Base-by-base conservation (phyloP, 331 rosid genomes). In the Acacia concinna region DNA sequence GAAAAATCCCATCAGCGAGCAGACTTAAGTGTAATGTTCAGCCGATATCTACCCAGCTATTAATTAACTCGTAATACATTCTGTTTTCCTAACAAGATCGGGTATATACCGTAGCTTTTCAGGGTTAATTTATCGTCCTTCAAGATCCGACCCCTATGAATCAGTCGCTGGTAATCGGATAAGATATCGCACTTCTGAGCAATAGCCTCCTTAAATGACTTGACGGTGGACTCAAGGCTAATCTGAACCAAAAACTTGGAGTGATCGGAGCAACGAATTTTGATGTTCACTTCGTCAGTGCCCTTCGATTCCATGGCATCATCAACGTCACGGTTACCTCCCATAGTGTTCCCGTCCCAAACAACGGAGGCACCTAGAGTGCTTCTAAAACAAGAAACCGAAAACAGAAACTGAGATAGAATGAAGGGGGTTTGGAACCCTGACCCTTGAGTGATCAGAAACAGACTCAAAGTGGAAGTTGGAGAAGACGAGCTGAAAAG, bases 101-200 rank as follows among this genome's bases (percentile, higher is more conserved):
- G 49, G 67, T 0, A 38, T 5, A 40, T 14, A 91, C 97, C 89
- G 60, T 89, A 89, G 89, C 88, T 91, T 74, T 69, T 73, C 46
- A 91, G 86, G 6, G 91, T 75, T 71, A 1, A 11, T 6, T 89
- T 89, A 73, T 87, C 92, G 25, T 91, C 88, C 84, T 86, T 87
- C n/a, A 91, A 86, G 83, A 91, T 85, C 83, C 92, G 87, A 1
- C 93, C 97, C 73, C 86, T 86, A 76, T 91, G 89, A 86, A 91
- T 88, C 91, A 91, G 79, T 7, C 97, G 84, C 80, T 91, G 94
- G 71, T 86, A 90, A 47, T 86, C 83, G 27, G 90, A 60, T 1
- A 86, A 85, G 56, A 89, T 77, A 57, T 86, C 85, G 71, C 86
- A 81, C 30, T 77, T 83, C 31, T 54, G 77, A 15, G 92, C 86